Conservation (phyloP, 2,329 filamentous ascomycete species). For the Phyllosticta ampelicida region DNA sequence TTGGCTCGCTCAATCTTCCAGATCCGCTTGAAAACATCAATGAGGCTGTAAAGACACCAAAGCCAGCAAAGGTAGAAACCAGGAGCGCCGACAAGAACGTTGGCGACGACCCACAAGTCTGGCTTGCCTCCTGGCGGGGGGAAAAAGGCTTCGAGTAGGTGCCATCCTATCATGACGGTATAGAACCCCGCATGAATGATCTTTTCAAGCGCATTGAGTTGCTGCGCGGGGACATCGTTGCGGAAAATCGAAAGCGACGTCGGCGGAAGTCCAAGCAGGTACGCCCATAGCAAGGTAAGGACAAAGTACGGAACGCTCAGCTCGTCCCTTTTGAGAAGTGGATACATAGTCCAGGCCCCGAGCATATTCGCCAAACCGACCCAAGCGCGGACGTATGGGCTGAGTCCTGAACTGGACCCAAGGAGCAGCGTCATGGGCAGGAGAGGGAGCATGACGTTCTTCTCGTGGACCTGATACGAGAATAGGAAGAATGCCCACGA, state of each 20-base stretch:
- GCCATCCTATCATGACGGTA: conserved; percentile 67
- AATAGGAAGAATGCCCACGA: conserved; percentile 98
- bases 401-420: conserved; percentile 65
- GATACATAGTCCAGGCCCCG: conserved; percentile 88
- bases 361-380: conserved; percentile 91
- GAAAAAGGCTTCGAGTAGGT: conserved; percentile 60
- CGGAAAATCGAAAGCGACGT: conserved; percentile 60
- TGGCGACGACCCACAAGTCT: conserved; percentile 88
- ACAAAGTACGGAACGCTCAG: conserved; percentile 76
- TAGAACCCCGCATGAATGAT: conserved; percentile 71
- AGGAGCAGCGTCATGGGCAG: conserved; percentile 88
- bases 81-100: conserved; percentile 73
- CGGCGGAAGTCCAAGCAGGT: conserved; percentile 77
- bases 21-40: conserved; percentile 11
- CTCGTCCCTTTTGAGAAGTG: conserved; percentile 75
- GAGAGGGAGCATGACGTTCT: conserved; percentile 84
- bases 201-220: conserved; percentile 48
- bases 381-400: conserved; percentile 71
- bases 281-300: conserved; percentile 79
- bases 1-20: conserved; percentile 25
- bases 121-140: conserved; percentile 65
- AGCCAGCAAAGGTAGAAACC: conserved; percentile 82
- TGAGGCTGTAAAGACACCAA: conserved; percentile 72
- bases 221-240: conserved; percentile 31
- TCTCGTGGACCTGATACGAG: conserved; percentile 97